A percentile compares a stretch with the other conserved stretches of the same genome.
phyloP scores from a whole-genome alignment of 257 asterid genomes.

The Datura wrightii region DNA sequence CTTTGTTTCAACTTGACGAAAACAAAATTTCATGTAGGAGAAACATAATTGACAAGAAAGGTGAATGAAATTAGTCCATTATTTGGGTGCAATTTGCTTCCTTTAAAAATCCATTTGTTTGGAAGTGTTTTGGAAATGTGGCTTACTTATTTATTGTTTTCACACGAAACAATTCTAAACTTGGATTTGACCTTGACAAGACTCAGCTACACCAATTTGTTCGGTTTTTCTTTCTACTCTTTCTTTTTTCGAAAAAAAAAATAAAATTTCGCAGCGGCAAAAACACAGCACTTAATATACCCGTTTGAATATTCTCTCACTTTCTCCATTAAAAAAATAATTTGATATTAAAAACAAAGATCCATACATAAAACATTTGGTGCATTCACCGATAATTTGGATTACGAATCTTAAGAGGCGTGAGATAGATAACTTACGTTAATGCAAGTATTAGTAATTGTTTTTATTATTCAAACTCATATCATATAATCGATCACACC shows the following conservation, averaged over 20 bases:
- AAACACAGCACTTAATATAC: no score
- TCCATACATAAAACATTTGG: neutral
- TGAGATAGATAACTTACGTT: neutral
- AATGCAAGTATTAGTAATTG: neutral
- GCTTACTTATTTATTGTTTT: neutral
- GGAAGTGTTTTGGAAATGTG: neutral
- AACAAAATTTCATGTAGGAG: neutral
- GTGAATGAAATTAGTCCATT: neutral
- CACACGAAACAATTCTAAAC: neutral
- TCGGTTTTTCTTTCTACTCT: neutral
- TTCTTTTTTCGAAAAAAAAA: no score
- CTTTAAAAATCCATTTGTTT: neutral
- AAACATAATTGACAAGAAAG: neutral
- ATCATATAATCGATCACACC: rapidly evolving
- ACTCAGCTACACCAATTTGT: neutral
- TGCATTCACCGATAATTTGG: neutral
- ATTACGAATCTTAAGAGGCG: no score
- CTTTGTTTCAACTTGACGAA: neutral
- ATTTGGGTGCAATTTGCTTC: neutral
- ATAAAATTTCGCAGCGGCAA: no score
- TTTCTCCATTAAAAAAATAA: neutral
- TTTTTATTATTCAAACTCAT: rapidly evolving
- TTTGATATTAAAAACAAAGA: neutral
- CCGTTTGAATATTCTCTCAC: no score
- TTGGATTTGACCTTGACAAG: neutral